Conservation (phyloP, 1,139 yeast species). For the Diutina pseudorugosa region DNA sequence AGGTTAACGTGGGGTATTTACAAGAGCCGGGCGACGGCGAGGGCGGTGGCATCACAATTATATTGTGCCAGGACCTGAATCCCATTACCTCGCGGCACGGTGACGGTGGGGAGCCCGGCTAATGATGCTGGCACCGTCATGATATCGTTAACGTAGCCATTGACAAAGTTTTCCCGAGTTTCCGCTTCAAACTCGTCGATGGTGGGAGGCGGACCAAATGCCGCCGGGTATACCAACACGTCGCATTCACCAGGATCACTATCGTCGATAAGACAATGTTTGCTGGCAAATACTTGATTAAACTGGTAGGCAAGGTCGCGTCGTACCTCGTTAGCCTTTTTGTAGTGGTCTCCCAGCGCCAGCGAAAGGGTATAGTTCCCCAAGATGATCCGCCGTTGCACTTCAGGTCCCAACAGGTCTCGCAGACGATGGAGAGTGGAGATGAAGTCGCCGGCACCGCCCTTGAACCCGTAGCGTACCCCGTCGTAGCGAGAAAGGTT, state of each 20-base stretch:
- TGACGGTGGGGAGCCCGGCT: constrained; percentile 82
- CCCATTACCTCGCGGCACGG: constrained; percentile 49
- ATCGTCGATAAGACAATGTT: constrained; percentile 27
- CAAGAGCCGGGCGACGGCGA: constrained; percentile 21
- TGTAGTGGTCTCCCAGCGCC: constrained; percentile 73
- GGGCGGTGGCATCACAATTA: constrained; percentile 62
- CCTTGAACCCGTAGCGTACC: constrained; percentile 55
- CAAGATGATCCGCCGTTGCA: constrained; percentile 64
- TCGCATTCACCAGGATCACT: constrained; percentile 37
- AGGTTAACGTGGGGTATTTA: no score
- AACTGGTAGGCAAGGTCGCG: constrained; percentile 52
- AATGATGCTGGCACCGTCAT: constrained; percentile 84
- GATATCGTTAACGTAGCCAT: constrained; percentile 67
- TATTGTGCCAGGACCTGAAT: constrained; percentile 78
- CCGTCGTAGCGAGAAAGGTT: constrained; percentile 89
- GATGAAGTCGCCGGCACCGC: neutral
- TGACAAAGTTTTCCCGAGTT: constrained; percentile 35
- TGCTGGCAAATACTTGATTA: constrained; percentile 43
- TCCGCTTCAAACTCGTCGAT: constrained; percentile 26
- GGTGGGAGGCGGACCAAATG: constrained; percentile 47
- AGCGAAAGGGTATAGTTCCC: constrained; percentile 75
- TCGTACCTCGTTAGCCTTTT: constrained; percentile 64
- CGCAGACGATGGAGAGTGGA: neutral
- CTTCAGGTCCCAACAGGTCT: constrained; percentile 57
- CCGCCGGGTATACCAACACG: constrained; percentile 61